phyloP scores from a whole-genome alignment of 2,329 filamentous ascomycete species.

The Zymoseptoria crescenta region DNA sequence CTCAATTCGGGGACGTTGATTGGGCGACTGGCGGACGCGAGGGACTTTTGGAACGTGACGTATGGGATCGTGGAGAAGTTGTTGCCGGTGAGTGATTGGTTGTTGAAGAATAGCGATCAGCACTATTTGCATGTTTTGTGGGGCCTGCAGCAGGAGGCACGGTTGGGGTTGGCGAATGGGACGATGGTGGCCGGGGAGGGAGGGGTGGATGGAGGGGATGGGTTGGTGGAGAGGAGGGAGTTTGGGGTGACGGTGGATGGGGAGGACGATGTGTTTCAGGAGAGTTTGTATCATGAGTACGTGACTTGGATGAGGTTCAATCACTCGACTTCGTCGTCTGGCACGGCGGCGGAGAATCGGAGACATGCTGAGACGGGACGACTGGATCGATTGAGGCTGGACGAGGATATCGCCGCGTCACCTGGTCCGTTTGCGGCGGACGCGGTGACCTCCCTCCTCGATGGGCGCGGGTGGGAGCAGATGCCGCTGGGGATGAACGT shows the following conservation, averaged over 20 bases:
- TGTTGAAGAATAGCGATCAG: conserved; percentile 11
- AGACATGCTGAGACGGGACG: conserved; percentile 1
- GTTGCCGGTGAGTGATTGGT: conserved; percentile 1
- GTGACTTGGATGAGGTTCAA: conserved; percentile 16
- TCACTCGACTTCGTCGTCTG: conserved; percentile 1
- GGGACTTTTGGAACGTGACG: conserved; percentile 6
- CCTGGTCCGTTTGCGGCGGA: conserved; percentile 3
- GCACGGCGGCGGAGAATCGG: neutral
- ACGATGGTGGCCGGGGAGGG: neutral
- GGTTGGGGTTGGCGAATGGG: conserved; percentile 2
- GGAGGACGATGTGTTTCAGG: conserved; percentile 12
- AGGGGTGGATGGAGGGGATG: neutral
- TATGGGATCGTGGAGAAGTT: conserved; percentile 3
- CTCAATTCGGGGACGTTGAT: conserved; percentile 16
- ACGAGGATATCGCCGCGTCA: conserved; percentile 4
- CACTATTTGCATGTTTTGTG: conserved; percentile 13
- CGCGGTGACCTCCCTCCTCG: neutral
- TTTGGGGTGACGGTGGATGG: conserved; percentile 12
- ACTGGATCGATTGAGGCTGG: conserved; percentile 7
- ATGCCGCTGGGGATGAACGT: conserved; percentile 11
- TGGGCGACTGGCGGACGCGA: conserved; percentile 11
- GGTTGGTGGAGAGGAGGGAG: conserved; percentile 4
- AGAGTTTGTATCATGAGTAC: conserved; percentile 9
- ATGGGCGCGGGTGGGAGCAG: conserved; percentile 2
- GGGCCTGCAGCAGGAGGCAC: conserved; percentile 12